These are phyloP conservation scores for Yamadazyma taylorii DNA, from an alignment of 1,139 yeast genomes.

Conservation along the genomic window DNA sequence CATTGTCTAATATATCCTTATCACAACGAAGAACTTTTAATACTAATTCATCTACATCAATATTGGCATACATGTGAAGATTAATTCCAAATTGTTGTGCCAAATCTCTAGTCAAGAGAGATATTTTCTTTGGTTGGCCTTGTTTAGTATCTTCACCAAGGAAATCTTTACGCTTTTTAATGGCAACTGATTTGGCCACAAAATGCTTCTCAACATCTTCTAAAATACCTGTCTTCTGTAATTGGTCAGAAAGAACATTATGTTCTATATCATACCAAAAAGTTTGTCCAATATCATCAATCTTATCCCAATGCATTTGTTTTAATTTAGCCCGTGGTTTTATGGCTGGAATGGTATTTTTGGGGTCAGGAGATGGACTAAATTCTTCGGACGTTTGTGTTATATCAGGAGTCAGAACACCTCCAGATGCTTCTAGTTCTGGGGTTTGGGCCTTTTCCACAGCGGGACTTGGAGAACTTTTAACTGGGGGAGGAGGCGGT, in stretches of 20 bases:
- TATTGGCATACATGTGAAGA: slow-evolving; percentile 71
- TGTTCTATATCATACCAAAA: slow-evolving; percentile 73
- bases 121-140: slow-evolving; percentile 35
- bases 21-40: slow-evolving; percentile 70
- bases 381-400: slow-evolving; percentile 7
- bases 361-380: slow-evolving; percentile 7
- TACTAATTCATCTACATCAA: slow-evolving; percentile 64
- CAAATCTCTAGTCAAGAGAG: slow-evolving; percentile 74
- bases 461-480: not conserved
- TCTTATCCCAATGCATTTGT: slow-evolving; percentile 94
- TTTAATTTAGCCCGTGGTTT: slow-evolving; percentile 70
- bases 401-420: not conserved
- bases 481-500: slow-evolving; percentile 22
- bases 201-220: slow-evolving; percentile 79
- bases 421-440: not conserved
- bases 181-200: slow-evolving; percentile 55
- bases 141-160: slow-evolving; percentile 12
- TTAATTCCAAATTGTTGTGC: slow-evolving; percentile 90
- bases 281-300: slow-evolving; percentile 68
- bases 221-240: slow-evolving; percentile 70
- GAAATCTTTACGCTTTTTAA: slow-evolving; percentile 38
- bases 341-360: slow-evolving; percentile 20
- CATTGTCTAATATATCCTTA: slow-evolving; percentile 61
- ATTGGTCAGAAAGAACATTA: slow-evolving; percentile 47
- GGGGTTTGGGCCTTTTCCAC: not conserved